Base-by-base conservation (phyloP, 176 grass and related monocot genomes). In the Calamus simplicifolius region DNA sequence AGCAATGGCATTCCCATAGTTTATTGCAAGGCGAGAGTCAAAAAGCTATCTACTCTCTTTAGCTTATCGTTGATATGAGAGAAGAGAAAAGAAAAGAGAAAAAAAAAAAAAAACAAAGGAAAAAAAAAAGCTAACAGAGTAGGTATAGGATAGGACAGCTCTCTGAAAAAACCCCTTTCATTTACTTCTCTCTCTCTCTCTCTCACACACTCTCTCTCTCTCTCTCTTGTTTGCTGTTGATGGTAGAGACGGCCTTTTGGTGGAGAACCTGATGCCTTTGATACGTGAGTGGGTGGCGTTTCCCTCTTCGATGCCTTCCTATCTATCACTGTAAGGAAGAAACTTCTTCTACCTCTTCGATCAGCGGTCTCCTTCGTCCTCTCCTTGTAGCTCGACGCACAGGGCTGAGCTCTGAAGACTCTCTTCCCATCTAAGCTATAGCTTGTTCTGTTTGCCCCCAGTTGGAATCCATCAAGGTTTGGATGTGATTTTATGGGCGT, bases 231-330 rank as follows among this genome's bases (percentile, higher is more conserved):
- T 50, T 87, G 86, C 77, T 81, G 90, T 81, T 80, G 86, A 63
- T 80, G 80, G 73, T 81, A 81, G 60, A 85, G 54, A 51, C 64
- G 67, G 58, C 69, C 51, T 77, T 88, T 96, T 64, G 87, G 81
- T 82, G 75, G 78, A 88, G 92, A 91, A 91, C 87, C 78, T 73
- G 87, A 97, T 97, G 83, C 87, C 80, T 86, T 77, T 62, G 81
- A 70, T 75, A 81, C 68, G 83, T 85, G 83, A 80, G 92, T 97
- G 84, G 82, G 55, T 85, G 87, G 72, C 78, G 84, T 76, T 75
- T 82, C 77, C 48, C 29, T 62, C 50, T 60, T 74, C 57, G 5
- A 27, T 81, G 66, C 71, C 69, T 60, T 64, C 75, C 29, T 68
- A 64, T 57, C 6, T 66, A 16, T 65, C 25, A 51, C 48, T 30